Evolutionary conservation across 768 basidiomycete species (phyloP).

Genomic region (Glaciozyma martinii): DNA sequence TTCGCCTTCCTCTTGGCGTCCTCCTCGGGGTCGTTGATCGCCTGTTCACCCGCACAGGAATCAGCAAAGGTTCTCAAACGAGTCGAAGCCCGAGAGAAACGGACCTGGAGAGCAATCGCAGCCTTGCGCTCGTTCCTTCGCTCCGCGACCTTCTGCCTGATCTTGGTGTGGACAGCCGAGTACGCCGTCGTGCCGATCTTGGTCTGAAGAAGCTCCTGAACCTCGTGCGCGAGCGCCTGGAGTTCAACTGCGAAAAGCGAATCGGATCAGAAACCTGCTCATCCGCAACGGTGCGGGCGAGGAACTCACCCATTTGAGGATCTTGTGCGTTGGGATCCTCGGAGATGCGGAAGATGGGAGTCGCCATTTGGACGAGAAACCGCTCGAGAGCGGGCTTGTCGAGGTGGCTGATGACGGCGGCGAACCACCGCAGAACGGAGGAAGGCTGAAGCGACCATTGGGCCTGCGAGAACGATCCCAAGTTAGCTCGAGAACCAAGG

Average conservation of each 20-base stretch:
- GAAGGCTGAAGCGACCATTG: slow-evolving; percentile 78
- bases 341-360: slow-evolving; percentile 73
- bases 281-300: neutral
- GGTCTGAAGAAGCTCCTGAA: slow-evolving; percentile 74
- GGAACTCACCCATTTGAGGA: slow-evolving; percentile 59
- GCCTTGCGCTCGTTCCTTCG: slow-evolving; percentile 65
- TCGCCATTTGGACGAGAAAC: slow-evolving; percentile 74
- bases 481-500: slow-evolving; percentile 1
- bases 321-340: slow-evolving; percentile 81
- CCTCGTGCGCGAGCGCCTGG: slow-evolving; percentile 66
- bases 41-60: neutral
- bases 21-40: slow-evolving; percentile 31
- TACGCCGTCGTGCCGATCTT: slow-evolving; percentile 86
- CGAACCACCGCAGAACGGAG: slow-evolving; percentile 82
- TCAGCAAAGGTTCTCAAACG: neutral
- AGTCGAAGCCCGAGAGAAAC: slow-evolving; percentile 15
- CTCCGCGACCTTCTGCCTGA: slow-evolving; percentile 60
- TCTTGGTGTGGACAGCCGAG: slow-evolving; percentile 64
- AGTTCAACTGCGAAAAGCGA: slow-evolving; percentile 56
- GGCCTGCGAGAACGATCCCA: slow-evolving; percentile 46
- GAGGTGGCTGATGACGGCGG: slow-evolving; percentile 74
- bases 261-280: neutral
- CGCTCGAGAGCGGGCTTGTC: slow-evolving; percentile 50
- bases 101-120: slow-evolving; percentile 49
- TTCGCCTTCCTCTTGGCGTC: slow-evolving; percentile 30